phyloP scores from a whole-genome alignment of 768 basidiomycete species.

The Suillus ampliporus region DNA sequence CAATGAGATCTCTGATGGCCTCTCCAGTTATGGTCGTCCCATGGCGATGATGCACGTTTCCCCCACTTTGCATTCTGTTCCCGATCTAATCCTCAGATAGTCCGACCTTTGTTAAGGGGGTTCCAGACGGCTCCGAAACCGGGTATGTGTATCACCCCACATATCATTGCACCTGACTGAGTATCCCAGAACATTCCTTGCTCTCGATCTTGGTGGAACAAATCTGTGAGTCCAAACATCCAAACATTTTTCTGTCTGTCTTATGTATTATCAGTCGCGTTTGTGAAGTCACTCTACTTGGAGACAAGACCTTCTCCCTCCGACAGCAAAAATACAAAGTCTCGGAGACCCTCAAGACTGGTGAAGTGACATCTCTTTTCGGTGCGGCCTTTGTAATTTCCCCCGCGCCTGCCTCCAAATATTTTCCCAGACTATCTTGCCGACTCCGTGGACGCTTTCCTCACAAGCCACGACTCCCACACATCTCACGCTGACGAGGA shows the following conservation, averaged over 20 bases:
- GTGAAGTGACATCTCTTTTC: conserved; percentile 86
- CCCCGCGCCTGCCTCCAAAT: conserved; percentile 12
- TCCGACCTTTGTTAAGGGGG: conserved; percentile 94
- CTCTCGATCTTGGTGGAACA: conserved; percentile 96
- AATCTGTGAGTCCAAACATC: conserved; percentile 74
- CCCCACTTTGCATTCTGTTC: not conserved
- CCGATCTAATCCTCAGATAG: conserved; percentile 41
- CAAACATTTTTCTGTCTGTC: not conserved
- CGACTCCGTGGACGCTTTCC: conserved; percentile 93
- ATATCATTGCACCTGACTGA: conserved; percentile 11
- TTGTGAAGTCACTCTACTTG: conserved; percentile 91
- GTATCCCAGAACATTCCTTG: conserved; percentile 82
- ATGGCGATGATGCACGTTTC: conserved; percentile 90
- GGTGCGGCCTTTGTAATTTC: conserved; percentile 50
- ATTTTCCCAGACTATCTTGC: conserved; percentile 87
- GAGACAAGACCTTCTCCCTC: conserved; percentile 86
- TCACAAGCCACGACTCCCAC: conserved; percentile 50
- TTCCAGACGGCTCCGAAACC: conserved; percentile 92
- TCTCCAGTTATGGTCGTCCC: conserved; percentile 72
- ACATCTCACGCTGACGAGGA: conserved; percentile 32
- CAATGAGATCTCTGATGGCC: conserved; percentile 76
- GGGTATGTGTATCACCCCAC: conserved; percentile 60
- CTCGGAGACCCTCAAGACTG: conserved; percentile 90
- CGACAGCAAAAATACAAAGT: conserved; percentile 98
- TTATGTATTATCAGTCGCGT: conserved; percentile 69